Conservation (phyloP, 345 rosid species). For the Salix exigua region DNA sequence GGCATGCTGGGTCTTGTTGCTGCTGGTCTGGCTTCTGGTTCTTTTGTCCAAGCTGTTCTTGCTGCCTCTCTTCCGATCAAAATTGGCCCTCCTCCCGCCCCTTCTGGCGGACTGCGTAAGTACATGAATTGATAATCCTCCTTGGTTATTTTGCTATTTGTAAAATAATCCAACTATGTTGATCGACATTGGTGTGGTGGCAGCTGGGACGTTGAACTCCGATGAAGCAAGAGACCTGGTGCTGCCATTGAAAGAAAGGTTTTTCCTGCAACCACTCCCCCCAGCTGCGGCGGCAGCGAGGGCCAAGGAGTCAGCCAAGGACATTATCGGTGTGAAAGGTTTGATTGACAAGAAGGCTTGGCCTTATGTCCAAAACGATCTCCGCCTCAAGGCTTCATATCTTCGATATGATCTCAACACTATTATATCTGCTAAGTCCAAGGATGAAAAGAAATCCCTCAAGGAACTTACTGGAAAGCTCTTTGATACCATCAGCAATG, state of each 20-base stretch:
- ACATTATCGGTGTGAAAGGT: slow-evolving; percentile 62
- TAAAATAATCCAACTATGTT: neutral
- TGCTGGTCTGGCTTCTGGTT: slow-evolving; percentile 59
- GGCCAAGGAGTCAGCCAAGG: slow-evolving; percentile 85
- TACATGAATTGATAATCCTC: neutral
- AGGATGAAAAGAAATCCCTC: slow-evolving; percentile 65
- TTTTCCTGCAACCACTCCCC: slow-evolving; percentile 60
- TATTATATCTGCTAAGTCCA: slow-evolving; percentile 64
- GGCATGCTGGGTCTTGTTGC: slow-evolving; percentile 69
- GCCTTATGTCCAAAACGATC: slow-evolving; percentile 87
- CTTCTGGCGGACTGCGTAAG: slow-evolving; percentile 93
- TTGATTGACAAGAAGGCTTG: slow-evolving; percentile 86
- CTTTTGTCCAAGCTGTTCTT: slow-evolving; percentile 68
- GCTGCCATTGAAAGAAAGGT: slow-evolving; percentile 54
- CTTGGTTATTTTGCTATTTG: neutral
- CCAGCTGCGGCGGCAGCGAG: slow-evolving; percentile 70
- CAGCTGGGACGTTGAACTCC: slow-evolving; percentile 83
- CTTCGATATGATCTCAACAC: slow-evolving; percentile 94
- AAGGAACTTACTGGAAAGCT: slow-evolving; percentile 69
- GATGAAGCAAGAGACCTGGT: slow-evolving; percentile 75
- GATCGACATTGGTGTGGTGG: slow-evolving; percentile 17
- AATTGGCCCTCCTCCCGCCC: slow-evolving; percentile 85
- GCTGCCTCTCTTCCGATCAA: too few species aligned
- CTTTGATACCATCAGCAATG: slow-evolving; percentile 56
- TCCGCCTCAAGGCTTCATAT: slow-evolving; percentile 61